These are phyloP conservation scores for Tricholomella constricta DNA, from an alignment of 768 basidiomycete genomes.

Conservation along the genomic window DNA sequence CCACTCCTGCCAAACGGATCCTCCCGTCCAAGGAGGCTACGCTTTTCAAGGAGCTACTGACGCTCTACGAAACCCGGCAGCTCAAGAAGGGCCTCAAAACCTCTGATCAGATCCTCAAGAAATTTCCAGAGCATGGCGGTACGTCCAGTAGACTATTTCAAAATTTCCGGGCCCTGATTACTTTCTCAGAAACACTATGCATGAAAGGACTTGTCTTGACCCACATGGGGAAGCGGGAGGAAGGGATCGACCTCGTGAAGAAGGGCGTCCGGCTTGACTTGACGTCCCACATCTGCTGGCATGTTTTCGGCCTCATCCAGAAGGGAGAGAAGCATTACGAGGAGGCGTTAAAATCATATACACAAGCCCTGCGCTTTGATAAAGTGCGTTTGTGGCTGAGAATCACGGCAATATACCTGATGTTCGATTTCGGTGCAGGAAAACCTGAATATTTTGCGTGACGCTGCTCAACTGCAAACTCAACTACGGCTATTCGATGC, in stretches of 20 bases:
- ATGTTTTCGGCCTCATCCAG: conserved; percentile 94
- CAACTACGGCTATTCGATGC: conserved; percentile 81
- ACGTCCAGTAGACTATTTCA: conserved; percentile 22
- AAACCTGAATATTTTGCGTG: conserved; percentile 90
- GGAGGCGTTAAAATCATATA: conserved; percentile 91
- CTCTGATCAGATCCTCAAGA: conserved; percentile 93
- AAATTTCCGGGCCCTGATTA: conserved; percentile 4
- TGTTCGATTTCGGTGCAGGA: conserved; percentile 53
- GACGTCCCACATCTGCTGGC: conserved; percentile 95
- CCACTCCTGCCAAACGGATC: conserved; percentile 47
- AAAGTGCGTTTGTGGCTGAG: conserved; percentile 53
- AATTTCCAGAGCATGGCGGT: conserved; percentile 96
- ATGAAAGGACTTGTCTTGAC: conserved; percentile 93
- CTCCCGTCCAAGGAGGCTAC: conserved; percentile 83
- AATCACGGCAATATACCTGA: conserved; percentile 5
- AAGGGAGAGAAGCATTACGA: conserved; percentile 95
- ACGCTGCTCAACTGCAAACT: conserved; percentile 85
- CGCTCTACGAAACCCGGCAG: conserved; percentile 85
- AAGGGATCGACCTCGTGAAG: conserved; percentile 82
- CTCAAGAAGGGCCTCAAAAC: conserved; percentile 89
- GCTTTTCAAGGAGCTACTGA: conserved; percentile 85
- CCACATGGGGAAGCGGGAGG: conserved; percentile 76
- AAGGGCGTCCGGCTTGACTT: conserved; percentile 81
- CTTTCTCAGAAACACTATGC: conserved; percentile 78
- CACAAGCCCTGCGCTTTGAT: conserved; percentile 86